Base-by-base conservation (phyloP, 129 eudicot species). In the Centaurea solstitialis region DNA sequence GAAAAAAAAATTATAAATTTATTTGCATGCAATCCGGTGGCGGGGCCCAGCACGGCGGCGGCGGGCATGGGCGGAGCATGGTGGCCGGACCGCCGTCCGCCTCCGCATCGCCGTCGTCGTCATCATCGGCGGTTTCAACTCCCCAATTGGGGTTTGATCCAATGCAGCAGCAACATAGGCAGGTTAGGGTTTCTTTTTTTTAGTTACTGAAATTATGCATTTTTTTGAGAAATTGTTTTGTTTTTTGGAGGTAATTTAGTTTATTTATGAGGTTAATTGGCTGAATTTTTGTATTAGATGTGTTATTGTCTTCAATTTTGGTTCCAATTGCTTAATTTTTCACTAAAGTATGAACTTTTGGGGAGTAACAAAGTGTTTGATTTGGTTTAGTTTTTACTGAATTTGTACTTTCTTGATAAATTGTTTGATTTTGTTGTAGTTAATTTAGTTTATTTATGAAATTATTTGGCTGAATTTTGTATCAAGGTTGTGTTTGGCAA, bases 41-140 rank as follows among this genome's bases (percentile, higher is more conserved):
- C 50, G 97, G 90, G 86, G 92, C 87, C 82, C 73, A 89, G 83
- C 90, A 90, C 83, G 90, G 83, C 21, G n/a, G n/a, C n/a, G 87
- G 91, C 35, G 87, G 87, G 9, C 84, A 84, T 74, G 87, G 87
- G 23, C 87, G 87, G 21, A 84, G 70, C 75, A 76, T 53, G 93
- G 94, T 43, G 88, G 74, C 80, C 82, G 93, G 87, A 78, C 89
- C 83, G 37, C 89, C 91, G 73, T 90, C 98, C 24, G 86, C 96
- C 70, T 88, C 98, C 23, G 93, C 92, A 22, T 91, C 98, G 30
- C 94, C 98, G 81, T 79, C 98, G 22, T 93, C 98, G 1, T 93
- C 98, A 4, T 91, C 98, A 2, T 91, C 96, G 37, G 91, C 97
- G 4, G 92, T 86, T 26, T 85, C 96, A 4, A 74, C 90, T 6